A percentile compares a stretch with the other conserved stretches of the same genome.
Conservation (phyloP, 305 asterid species). For the Solanum chacoense region DNA sequence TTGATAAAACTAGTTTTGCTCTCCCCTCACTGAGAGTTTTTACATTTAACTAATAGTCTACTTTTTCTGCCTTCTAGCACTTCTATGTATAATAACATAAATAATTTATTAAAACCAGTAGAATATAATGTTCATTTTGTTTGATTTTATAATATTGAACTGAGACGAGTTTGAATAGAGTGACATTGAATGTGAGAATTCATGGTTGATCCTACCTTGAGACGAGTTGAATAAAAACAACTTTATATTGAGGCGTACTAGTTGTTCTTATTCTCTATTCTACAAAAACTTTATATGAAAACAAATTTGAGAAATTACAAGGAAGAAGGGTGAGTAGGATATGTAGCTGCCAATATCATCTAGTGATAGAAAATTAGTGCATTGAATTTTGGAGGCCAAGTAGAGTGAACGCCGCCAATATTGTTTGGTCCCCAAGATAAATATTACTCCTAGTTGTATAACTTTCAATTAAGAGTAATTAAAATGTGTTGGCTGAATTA, state of each 20-base stretch:
- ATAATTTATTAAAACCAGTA: slow-evolving; percentile 11
- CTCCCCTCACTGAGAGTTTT: slow-evolving; percentile 13
- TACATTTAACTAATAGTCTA: slow-evolving; percentile 11
- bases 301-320: neutral
- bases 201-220: neutral
- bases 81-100: slow-evolving; percentile 27
- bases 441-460: neutral
- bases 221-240: neutral
- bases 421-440: neutral
- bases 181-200: neutral
- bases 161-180: neutral
- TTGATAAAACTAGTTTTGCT: neutral
- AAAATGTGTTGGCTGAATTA: neutral
- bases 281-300: neutral
- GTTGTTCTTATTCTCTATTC: neutral
- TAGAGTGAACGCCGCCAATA: neutral
- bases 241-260: neutral
- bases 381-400: neutral
- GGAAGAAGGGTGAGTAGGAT: neutral
- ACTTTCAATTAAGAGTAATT: neutral
- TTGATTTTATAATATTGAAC: neutral
- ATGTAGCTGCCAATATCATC: neutral
- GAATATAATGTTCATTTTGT: slow-evolving; percentile 1
- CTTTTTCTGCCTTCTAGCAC: slow-evolving; percentile 3
- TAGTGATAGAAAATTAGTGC: neutral